Conservation (phyloP, 78 protist genomes). For the Dictyostelium capitatum region DNA sequence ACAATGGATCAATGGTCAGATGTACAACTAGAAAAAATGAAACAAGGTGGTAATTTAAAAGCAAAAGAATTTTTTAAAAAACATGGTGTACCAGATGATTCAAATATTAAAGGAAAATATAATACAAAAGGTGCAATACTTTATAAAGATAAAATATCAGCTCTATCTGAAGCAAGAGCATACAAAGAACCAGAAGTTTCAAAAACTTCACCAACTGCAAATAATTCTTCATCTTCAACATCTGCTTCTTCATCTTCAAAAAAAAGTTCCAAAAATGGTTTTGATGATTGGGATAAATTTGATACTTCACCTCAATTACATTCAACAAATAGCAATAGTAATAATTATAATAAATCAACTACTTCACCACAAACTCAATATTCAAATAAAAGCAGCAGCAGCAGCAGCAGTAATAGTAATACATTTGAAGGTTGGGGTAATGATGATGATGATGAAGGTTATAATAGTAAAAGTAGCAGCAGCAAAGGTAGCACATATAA, state of each 20-base stretch:
- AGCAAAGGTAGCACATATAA: neutral
- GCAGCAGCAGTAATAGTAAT: neutral
- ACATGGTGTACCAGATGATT: slow-evolving; percentile 83
- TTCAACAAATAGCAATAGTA: slow-evolving; percentile 4
- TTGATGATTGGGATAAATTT: slow-evolving; percentile 37
- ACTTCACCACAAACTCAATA: neutral
- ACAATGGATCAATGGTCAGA: slow-evolving; percentile 84
- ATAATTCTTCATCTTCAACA: neutral
- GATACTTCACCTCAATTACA: neutral
- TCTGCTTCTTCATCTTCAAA: neutral
- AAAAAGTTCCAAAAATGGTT: neutral
- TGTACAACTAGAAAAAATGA: slow-evolving; percentile 77
- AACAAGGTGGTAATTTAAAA: slow-evolving; percentile 79
- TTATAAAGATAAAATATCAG: slow-evolving; percentile 62
- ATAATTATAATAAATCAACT: neutral
- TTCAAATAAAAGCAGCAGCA: neutral
- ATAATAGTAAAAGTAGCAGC: neutral
- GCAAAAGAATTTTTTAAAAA: slow-evolving; percentile 78
- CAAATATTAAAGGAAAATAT: slow-evolving; percentile 50
- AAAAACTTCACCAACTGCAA: neutral
- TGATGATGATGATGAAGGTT: neutral
- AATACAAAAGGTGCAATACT: slow-evolving; percentile 36
- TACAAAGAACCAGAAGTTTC: slow-evolving; percentile 71
- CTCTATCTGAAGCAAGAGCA: slow-evolving; percentile 46
- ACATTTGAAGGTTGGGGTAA: neutral